These are phyloP conservation scores for Lipomyces oligophaga DNA, from an alignment of 805 yeast genomes.

Conservation along the genomic window DNA sequence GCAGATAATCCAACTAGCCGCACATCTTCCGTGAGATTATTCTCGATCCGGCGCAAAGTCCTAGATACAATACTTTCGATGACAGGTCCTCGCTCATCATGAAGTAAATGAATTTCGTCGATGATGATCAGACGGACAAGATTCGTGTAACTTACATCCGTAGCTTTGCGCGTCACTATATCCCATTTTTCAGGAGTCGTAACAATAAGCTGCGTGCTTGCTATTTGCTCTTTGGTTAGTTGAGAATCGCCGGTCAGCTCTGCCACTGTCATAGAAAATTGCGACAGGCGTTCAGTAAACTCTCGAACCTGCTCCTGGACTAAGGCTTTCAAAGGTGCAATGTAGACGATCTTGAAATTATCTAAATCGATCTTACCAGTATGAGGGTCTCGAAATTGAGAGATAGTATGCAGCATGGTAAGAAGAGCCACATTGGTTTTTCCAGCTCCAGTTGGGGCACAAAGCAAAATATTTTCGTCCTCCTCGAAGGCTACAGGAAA, in stretches of 20 bases:
- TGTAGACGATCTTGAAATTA: constrained; percentile 41
- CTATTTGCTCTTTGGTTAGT: constrained; percentile 43
- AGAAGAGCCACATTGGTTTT: constrained; percentile 77
- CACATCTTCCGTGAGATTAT: constrained; percentile 67
- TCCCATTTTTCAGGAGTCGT: constrained; percentile 67
- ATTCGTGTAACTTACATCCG: constrained; percentile 53
- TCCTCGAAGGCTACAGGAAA: constrained; percentile 70
- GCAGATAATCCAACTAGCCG: constrained; percentile 51
- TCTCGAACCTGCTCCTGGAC: constrained; percentile 50
- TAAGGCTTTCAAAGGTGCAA: constrained; percentile 60
- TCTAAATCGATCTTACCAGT: constrained; percentile 31
- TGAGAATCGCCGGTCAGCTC: constrained; percentile 57
- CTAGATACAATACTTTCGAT: constrained; percentile 49
- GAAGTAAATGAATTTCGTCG: constrained; percentile 49
- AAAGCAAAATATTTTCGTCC: constrained; percentile 45
- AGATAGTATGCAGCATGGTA: constrained; percentile 50
- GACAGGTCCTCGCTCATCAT: constrained; percentile 48
- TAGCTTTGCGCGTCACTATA: constrained; percentile 50
- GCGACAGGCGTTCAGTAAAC: constrained; percentile 45
- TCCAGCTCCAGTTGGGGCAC: constrained; percentile 61
- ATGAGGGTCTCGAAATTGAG: constrained; percentile 69
- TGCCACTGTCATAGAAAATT: constrained; percentile 46
- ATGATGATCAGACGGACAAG: constrained; percentile 46
- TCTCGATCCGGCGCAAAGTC: constrained; percentile 53
- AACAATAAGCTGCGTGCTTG: constrained; percentile 50